Evolutionary conservation across 306 rosid species (phyloP), one percentile per base, ranked within the genome.

Genomic region (Spatholobus suberectus): DNA sequence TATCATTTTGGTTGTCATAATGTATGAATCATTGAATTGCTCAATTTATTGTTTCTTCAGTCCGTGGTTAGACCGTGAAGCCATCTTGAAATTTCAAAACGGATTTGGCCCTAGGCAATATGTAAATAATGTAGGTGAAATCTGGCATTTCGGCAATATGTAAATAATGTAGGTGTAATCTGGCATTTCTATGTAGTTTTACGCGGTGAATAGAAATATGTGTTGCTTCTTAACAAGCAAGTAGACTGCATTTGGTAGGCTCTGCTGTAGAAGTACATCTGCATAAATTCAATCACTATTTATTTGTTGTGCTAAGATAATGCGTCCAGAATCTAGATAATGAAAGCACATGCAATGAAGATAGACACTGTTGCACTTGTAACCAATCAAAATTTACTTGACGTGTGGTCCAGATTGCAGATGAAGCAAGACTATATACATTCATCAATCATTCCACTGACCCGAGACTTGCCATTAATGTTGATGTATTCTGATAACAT

Each of bases 1-100:
- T 71, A 44, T 57, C 63, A 84, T 84, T 84, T 84, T 87, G 73
- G 81, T 69, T 73, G 55, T 61, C 65, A 66, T 65, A 80, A 21
- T 75, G 23, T 51, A 41, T 81, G 70, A 66, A 78, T 55, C 57
- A 40, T 78, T 84, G 57, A 77, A 67, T 59, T 51, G 46, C 73
- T 67, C 52, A 49, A 51, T 74, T 66, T 73, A 77, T 73, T 72
- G 79, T 55, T 81, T 61, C 82, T 68, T 61, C 70, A 41, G 76
- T 70, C 59, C 41, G 21, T 63, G 55, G 9, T 61, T 51, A 52
- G 21, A 78, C 1, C 14, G 82, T 47, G 47, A 67, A 74, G 51
- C 17, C 78, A 61, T 62, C 55, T 27, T 77, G 46, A 73, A 77
- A 66, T 78, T 73, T 68, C 43, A 79, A 78, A 81, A 75, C 29